A percentile compares a stretch with the other conserved stretches of the same genome.
Conservation (phyloP, 1,284 basidiomycete genomes). For the Acaromyces ingoldii region DNA sequence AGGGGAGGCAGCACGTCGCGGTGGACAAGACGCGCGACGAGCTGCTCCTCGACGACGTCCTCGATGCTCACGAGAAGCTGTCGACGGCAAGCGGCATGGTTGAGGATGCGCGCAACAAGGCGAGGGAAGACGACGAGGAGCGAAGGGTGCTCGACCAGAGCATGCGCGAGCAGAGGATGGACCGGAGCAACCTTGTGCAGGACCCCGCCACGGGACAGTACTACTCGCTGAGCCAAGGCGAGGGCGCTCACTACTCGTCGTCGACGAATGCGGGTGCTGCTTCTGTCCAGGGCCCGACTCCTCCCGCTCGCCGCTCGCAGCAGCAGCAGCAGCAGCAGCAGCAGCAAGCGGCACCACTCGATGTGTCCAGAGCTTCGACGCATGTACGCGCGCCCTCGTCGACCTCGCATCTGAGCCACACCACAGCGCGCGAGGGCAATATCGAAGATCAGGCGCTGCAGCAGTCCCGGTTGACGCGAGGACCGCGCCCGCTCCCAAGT, state of each 20-base stretch:
- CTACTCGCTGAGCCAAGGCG: no score
- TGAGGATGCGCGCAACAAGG: slow-evolving; percentile 18
- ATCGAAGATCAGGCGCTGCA: no score
- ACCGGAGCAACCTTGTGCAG: slow-evolving; percentile 21
- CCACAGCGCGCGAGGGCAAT: no score
- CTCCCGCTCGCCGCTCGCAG: slow-evolving; percentile 3
- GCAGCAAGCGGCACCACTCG: not conserved
- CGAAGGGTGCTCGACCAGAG: slow-evolving; percentile 25
- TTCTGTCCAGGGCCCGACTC: slow-evolving; percentile 10
- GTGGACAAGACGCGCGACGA: slow-evolving; percentile 23
- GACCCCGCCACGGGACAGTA: slow-evolving; percentile 20
- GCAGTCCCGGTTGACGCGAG: no score
- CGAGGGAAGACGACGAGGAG: slow-evolving; percentile 32
- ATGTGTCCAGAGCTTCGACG: no score
- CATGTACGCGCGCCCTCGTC: no score
- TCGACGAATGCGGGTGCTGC: not conserved
- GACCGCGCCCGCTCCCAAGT: no score
- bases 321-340: no score
- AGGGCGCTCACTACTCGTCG: no score
- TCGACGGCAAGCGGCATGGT: slow-evolving; percentile 17
- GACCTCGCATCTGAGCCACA: no score
- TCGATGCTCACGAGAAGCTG: slow-evolving; percentile 29
- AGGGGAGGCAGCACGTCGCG: not conserved
- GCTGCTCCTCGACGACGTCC: slow-evolving; percentile 27
- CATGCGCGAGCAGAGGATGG: slow-evolving; percentile 25